phyloP scores from a whole-genome alignment of 192 early-diverging fungal genomes.

The Coemansia sp. region DNA sequence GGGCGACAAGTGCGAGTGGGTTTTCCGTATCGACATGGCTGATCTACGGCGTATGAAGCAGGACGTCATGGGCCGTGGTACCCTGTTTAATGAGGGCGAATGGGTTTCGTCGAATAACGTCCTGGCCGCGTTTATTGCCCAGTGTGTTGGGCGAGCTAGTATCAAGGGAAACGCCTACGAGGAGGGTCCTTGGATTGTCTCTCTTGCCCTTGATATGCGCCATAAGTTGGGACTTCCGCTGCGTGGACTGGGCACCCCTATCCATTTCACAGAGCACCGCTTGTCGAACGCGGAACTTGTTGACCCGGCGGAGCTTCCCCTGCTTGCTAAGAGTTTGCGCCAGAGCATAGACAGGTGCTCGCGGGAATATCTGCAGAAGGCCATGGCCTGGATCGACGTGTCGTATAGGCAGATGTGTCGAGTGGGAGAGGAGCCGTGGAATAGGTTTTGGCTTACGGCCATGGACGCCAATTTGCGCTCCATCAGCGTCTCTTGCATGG shows the following conservation, averaged over 20 bases:
- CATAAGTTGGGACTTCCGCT: slow-evolving; percentile 7
- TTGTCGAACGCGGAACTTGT: background rate
- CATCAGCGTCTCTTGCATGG: background rate
- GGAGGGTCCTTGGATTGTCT: slow-evolving; percentile 16
- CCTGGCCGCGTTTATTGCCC: slow-evolving; percentile 12
- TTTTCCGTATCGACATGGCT: slow-evolving; percentile 6
- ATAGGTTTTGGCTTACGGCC: background rate
- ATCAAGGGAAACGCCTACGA: slow-evolving; percentile 13
- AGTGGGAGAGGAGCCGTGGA: background rate
- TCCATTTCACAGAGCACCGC: slow-evolving; percentile 14
- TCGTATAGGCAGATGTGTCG: background rate
- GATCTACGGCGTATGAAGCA: background rate
- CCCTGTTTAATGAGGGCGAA: slow-evolving; percentile 6
- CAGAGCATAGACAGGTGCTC: background rate
- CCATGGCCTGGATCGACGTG: background rate
- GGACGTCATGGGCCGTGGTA: slow-evolving; percentile 8
- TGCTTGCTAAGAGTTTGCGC: background rate
- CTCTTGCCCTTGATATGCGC: slow-evolving; percentile 28
- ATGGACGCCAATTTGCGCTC: background rate
- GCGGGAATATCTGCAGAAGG: background rate
- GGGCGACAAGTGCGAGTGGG: background rate
- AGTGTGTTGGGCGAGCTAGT: slow-evolving; percentile 20
- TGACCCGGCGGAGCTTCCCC: background rate
- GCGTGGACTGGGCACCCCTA: slow-evolving; percentile 17
- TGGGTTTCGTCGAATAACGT: slow-evolving; percentile 33